Evolutionary conservation across 306 rosid genomes (phyloP).

Genomic region (Corylus heterophylla): DNA sequence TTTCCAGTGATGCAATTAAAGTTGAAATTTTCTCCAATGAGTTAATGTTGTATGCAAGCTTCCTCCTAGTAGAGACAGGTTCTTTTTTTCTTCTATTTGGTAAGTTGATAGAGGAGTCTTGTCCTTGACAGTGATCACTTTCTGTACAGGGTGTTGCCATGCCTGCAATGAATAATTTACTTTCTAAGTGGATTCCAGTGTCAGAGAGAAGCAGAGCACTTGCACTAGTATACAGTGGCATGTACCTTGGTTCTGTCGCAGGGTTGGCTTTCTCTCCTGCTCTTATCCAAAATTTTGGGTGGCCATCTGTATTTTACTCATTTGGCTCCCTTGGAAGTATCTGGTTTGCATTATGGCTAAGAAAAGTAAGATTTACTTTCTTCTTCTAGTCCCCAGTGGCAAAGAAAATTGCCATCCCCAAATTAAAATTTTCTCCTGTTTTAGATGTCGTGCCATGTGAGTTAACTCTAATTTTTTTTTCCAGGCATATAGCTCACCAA

Average conservation of each 20-base stretch:
- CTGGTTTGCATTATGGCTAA: constrained; percentile 89
- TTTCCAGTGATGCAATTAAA: background rate
- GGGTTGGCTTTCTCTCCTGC: constrained; percentile 85
- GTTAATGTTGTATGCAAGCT: background rate
- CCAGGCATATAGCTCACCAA: constrained; percentile 92
- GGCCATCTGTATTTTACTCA: constrained; percentile 95
- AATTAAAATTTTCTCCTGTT: background rate
- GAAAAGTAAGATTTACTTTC: constrained; percentile 54
- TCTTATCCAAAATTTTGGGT: constrained; percentile 77
- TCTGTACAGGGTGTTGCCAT: constrained; percentile 93
- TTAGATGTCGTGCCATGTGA: constrained; percentile 7
- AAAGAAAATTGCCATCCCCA: background rate
- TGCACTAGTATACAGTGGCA: constrained; percentile 92
- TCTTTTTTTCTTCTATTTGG: background rate
- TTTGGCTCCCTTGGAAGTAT: constrained; percentile 97
- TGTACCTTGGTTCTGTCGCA: constrained; percentile 96
- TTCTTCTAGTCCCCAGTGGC: constrained; percentile 14
- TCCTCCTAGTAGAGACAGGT: background rate
- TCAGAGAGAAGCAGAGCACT: constrained; percentile 98
- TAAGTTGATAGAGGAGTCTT: background rate
- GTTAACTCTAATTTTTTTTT: constrained; percentile 32
- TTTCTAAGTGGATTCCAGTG: constrained; percentile 95
- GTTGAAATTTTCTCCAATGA: background rate
- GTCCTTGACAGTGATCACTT: background rate
- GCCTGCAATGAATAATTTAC: constrained; percentile 98